phyloP scores from a whole-genome alignment of 2,329 filamentous ascomycete species.

The Pseudogymnoascus sp. region DNA sequence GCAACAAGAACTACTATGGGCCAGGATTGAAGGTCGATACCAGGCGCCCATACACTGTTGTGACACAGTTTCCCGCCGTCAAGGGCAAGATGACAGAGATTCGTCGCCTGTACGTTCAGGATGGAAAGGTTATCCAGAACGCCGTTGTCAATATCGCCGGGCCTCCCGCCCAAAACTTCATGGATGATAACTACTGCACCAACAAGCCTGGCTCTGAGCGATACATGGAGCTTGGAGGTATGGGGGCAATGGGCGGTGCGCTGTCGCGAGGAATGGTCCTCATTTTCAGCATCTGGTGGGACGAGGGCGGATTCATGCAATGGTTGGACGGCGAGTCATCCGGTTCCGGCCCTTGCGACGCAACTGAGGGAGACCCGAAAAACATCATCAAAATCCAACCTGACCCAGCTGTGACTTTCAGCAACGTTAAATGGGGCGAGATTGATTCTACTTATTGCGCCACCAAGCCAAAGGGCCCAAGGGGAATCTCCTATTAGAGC shows the following conservation, averaged over 20 bases:
- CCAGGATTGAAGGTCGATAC: constrained; percentile 30
- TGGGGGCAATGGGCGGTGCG: constrained; percentile 37
- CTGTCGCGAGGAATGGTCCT: constrained; percentile 44
- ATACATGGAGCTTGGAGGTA: constrained; percentile 33
- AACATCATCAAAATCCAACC: constrained; percentile 39
- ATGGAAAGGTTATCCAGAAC: constrained; percentile 39
- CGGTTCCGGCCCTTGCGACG: constrained; percentile 44
- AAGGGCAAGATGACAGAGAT: constrained; percentile 35
- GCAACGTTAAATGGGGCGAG: constrained; percentile 52
- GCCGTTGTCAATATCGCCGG: constrained; percentile 26
- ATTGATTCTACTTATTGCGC: constrained; percentile 42
- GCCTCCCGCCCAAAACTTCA: constrained; percentile 29
- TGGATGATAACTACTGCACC: constrained; percentile 31
- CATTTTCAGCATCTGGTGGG: constrained; percentile 47
- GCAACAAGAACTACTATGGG: constrained; percentile 20
- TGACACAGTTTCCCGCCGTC: constrained; percentile 38
- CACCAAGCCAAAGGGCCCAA: not conserved
- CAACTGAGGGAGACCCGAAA: constrained; percentile 42
- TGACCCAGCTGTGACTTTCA: constrained; percentile 43
- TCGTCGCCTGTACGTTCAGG: constrained; percentile 40
- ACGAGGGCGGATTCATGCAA: constrained; percentile 43
- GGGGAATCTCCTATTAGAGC: not conserved
- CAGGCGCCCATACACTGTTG: constrained; percentile 35
- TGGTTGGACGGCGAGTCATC: constrained; percentile 44
- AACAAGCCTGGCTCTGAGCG: constrained; percentile 24